A percentile compares a stretch with the other conserved stretches of the same genome.
These are phyloP conservation scores for Phytophthora boehmeriae DNA, from an alignment of 352 stramenopile species.

Conservation along the genomic window DNA sequence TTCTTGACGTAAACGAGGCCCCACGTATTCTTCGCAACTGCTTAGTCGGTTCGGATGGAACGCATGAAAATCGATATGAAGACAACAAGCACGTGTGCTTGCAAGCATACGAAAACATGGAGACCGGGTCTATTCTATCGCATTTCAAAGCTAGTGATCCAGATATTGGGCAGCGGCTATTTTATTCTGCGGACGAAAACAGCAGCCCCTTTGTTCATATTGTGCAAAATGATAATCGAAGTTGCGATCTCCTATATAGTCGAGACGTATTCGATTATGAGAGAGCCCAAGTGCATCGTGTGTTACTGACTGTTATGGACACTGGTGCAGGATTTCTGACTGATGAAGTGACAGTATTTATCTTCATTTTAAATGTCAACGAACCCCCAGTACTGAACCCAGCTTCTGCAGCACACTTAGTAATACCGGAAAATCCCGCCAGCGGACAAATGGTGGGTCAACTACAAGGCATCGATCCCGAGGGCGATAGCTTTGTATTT, in stretches of 20 bases:
- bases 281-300: slow-evolving; percentile 32
- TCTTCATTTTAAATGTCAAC: slow-evolving; percentile 55
- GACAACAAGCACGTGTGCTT: slow-evolving; percentile 58
- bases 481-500: slow-evolving; percentile 53
- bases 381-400: slow-evolving; percentile 42
- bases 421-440: slow-evolving; percentile 43
- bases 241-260: slow-evolving; percentile 42
- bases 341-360: slow-evolving; percentile 45
- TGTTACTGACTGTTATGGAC: slow-evolving; percentile 54
- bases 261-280: slow-evolving; percentile 52
- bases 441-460: slow-evolving; percentile 28
- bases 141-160: slow-evolving; percentile 37
- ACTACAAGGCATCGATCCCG: slow-evolving; percentile 48
- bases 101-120: slow-evolving; percentile 39
- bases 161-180: slow-evolving; percentile 50
- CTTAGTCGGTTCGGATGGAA: slow-evolving; percentile 42
- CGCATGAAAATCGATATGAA: slow-evolving; percentile 40
- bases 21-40: slow-evolving; percentile 55
- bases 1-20: slow-evolving; percentile 56
- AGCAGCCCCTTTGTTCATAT: slow-evolving; percentile 32
- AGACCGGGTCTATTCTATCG: slow-evolving; percentile 27
- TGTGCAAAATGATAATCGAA: slow-evolving; percentile 38
- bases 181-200: slow-evolving; percentile 35
- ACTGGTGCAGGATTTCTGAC: slow-evolving; percentile 48
- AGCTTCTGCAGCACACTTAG: slow-evolving; percentile 33